Evolutionary conservation across 78 protist species (phyloP), one percentile per base, ranked within the genome.

Genomic region (Tieghemostelium lacteum): DNA sequence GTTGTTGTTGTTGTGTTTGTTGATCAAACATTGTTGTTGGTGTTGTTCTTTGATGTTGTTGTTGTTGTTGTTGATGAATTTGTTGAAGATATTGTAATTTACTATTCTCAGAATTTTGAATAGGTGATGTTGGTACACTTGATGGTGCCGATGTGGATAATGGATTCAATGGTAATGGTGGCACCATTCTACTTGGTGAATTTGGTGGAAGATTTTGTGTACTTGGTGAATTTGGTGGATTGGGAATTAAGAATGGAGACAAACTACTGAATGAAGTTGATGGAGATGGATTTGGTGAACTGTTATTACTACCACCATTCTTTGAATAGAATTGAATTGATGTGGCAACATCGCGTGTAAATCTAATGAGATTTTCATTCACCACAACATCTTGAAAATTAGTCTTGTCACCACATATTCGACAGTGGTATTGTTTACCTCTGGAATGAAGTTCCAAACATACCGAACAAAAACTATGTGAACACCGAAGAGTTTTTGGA

Each of bases 381-480:
- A 39, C 24, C 57, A n/a, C 20, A 0, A 61, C 73, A 20, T 55
- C 66, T 7, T 33, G 22, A n/a, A 17, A 55, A 26, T 55, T 55
- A 14, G 64, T 57, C 49, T 70, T 70, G 55, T 70, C 76, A 0
- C 76, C 76, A 31, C 76, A 70, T 16, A 70, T 24, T 50, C 76
- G 40, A 33, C 76, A 70, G 20, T 70, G 76, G 10, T 70, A 70
- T 50, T 70, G 76, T 31, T 50, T 70, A n/a, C n/a, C n/a, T n/a
- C n/a, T n/a, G 5, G 71, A 64, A 22, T 40, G 29, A 1, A 64
- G 39, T 49, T 76, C 89, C 22, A 83, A 34, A 45, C 89, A 83
- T 33, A 55, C 89, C 42, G 70, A 57, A 45, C 89, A 83, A 83
- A 69, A 69, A 16, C 54, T 37, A 34, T 83, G 89, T 26, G 28